Evolutionary conservation across 768 basidiomycete genomes (phyloP), one percentile per base, ranked within the genome.

Genomic region (Pleurotus tuber-regium): DNA sequence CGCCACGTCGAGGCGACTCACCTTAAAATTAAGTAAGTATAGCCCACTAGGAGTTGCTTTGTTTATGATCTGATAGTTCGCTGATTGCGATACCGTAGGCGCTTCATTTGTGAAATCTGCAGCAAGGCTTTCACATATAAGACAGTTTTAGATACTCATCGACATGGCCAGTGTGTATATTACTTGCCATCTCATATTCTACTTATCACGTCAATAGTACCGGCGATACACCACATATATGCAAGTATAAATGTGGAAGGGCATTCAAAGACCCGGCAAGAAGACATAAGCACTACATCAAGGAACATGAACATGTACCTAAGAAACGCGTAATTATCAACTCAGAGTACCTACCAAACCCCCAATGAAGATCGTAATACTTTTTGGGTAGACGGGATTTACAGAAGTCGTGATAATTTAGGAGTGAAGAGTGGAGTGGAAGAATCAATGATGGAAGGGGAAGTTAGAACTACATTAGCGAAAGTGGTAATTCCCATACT

Each of bases 1-100:
- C 75, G 86, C 23, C 86, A 87, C 62, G 73, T 87, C 41, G 75
- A 83, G 63, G 78, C 79, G 7, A 79, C 77, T 11, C 86, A 87
- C 60, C 62, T 87, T 40, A 72, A 77, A 44, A 72, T 79, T 57
- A 82, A 79, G 86, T 82, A 54, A 54, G 80, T 60, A n/a, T 31
- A 30, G 31, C 14, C 43, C 28, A 21, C 49, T 12, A 16, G 19
- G 10, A 25, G n/a, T 29, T 18, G 12, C 35, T 52, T 9, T 43
- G 38, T 10, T 14, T 6, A 23, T 23, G 16, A 31, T 28, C 35
- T 25, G n/a, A 36, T 4, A 21, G 46, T 39, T 51, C 23, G 41
- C 21, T 29, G 43, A 47, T 35, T 24, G 28, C 52, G 51, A 44
- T 42, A 38, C 39, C 52, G 33, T 43, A 84, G 83, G 59, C 77